Conservation (phyloP, 805 yeast genomes). For the Priceomyces carsonii region DNA sequence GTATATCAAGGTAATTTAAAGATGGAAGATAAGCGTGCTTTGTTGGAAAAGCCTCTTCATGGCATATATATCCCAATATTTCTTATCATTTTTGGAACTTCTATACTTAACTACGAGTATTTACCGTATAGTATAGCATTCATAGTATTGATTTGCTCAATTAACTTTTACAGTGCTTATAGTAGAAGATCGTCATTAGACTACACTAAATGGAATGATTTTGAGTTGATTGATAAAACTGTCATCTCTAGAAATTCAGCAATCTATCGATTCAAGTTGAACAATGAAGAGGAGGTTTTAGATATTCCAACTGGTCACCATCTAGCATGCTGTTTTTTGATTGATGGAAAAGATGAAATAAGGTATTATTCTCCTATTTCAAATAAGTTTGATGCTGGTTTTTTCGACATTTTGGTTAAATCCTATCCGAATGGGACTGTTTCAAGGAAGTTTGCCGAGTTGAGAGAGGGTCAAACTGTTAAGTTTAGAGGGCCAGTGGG, state of each 20-base stretch:
- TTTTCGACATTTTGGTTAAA: constrained; percentile 74
- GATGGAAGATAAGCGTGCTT: constrained; percentile 48
- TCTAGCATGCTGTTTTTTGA: constrained; percentile 55
- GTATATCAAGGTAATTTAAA: too few species aligned
- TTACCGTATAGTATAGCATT: constrained; percentile 46
- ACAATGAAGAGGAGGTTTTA: constrained; percentile 59
- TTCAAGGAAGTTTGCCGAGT: constrained; percentile 63
- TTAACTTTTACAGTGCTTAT: constrained; percentile 41
- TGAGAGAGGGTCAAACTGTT: constrained; percentile 65
- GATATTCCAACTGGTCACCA: constrained; percentile 76
- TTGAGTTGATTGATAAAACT: constrained; percentile 75
- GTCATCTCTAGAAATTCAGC: constrained; percentile 70
- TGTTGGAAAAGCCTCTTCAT: constrained; percentile 70
- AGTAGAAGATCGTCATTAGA: constrained; percentile 48
- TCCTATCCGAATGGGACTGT: constrained; percentile 73
- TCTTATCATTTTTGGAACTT: constrained; percentile 60
- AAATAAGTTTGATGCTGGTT: constrained; percentile 67
- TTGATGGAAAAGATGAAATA: constrained; percentile 53
- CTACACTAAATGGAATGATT: constrained; percentile 56
- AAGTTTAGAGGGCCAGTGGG: constrained; percentile 82
- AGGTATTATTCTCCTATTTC: constrained; percentile 80
- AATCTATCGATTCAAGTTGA: constrained; percentile 69
- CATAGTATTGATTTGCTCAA: constrained; percentile 32
- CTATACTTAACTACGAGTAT: constrained; percentile 51
- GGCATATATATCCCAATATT: constrained; percentile 72